phyloP scores from a whole-genome alignment of 192 early-diverging fungal genomes.

The Kickxella alabastrina region DNA sequence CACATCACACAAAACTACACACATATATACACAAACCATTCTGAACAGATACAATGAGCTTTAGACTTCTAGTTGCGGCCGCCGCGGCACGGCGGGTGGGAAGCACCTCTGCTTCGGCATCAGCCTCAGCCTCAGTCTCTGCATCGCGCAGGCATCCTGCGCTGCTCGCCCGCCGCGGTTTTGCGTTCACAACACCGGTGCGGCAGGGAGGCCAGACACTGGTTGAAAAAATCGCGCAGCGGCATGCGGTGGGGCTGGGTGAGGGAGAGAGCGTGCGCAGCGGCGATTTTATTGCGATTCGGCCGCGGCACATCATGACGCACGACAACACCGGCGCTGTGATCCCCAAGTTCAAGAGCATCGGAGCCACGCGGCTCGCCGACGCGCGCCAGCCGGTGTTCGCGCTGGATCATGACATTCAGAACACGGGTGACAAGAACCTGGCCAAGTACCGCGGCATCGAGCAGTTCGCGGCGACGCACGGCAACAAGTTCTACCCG shows the following conservation, averaged over 20 bases:
- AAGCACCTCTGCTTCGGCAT: neutral
- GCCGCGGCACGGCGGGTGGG: constrained; percentile 35
- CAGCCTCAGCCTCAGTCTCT: constrained; percentile 1
- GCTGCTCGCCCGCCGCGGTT: constrained; percentile 20
- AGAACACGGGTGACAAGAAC: constrained; percentile 95
- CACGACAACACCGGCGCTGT: constrained; percentile 98
- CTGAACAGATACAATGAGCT: constrained; percentile 28
- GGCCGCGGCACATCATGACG: constrained; percentile 89
- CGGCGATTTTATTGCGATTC: constrained; percentile 94
- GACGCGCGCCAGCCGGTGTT: constrained; percentile 84
- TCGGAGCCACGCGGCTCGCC: constrained; percentile 81
- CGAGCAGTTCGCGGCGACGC: constrained; percentile 72
- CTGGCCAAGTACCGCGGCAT: constrained; percentile 82
- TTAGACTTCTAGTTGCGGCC: constrained; percentile 46
- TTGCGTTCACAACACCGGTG: constrained; percentile 18
- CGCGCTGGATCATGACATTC: constrained; percentile 98
- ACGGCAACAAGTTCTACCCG: constrained; percentile 88
- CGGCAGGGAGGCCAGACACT: constrained; percentile 64
- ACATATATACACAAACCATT: neutral
- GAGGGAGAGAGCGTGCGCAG: constrained; percentile 65
- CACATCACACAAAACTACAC: neutral
- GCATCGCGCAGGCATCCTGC: constrained; percentile 13
- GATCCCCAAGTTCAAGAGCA: constrained; percentile 87
- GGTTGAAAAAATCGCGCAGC: constrained; percentile 95
- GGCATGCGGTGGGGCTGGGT: constrained; percentile 75